Evolutionary conservation across 2,329 filamentous ascomycete genomes (phyloP).

Genomic region (Colletotrichum trifolii): DNA sequence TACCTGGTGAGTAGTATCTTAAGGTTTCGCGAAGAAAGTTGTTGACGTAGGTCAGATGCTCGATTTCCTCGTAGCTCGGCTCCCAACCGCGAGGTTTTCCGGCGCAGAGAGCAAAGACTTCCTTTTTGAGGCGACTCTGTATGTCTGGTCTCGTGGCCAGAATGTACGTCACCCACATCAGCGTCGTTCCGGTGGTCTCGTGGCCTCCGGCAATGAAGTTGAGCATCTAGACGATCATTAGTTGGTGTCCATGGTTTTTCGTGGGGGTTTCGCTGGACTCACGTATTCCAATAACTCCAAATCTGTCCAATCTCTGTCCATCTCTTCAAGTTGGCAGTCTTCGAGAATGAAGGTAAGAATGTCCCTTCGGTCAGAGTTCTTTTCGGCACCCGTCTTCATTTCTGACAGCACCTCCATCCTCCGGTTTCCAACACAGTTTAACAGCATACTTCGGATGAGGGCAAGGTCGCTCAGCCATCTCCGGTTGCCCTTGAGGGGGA

Average conservation of each 20-base stretch:
- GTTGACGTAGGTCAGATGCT: conserved; percentile 58
- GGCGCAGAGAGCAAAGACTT: conserved; percentile 45
- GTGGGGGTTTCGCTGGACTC: conserved; percentile 9
- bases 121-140: conserved; percentile 25
- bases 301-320: conserved; percentile 37
- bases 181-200: conserved; percentile 34
- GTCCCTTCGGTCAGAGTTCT: conserved; percentile 37
- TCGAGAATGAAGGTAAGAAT: conserved; percentile 44
- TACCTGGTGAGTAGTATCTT: conserved; percentile 48
- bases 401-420: conserved; percentile 40
- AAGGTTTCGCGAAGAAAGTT: conserved; percentile 52
- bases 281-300: conserved; percentile 42
- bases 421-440: conserved; percentile 42
- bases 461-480: conserved; percentile 48
- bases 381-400: conserved; percentile 37
- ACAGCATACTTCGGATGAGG: conserved; percentile 48
- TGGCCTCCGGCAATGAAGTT: conserved; percentile 40
- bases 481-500: conserved; percentile 53
- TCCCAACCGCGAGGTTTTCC: conserved; percentile 44
- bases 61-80: conserved; percentile 50
- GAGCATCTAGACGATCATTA: conserved; percentile 35
- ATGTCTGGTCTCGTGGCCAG: conserved; percentile 27
- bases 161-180: conserved; percentile 33
- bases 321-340: conserved; percentile 35
- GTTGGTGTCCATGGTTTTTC: no score